Conservation (phyloP, 2,329 filamentous ascomycete genomes). For the Cladosporium sp. region DNA sequence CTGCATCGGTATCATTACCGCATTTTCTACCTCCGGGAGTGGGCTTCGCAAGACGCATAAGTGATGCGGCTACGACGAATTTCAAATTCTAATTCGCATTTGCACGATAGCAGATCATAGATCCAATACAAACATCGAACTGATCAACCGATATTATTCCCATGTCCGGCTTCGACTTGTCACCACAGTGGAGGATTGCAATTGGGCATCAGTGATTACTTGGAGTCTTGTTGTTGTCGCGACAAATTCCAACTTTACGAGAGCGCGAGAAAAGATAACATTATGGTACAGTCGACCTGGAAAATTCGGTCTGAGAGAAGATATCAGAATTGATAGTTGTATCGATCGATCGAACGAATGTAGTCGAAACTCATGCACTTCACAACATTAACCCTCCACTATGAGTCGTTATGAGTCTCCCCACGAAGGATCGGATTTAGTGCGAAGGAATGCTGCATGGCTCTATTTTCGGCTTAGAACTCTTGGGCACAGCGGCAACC, state of each 20-base stretch:
- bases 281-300: slow-evolving; percentile 23
- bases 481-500: neutral
- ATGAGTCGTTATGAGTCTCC: neutral
- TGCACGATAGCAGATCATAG: neutral
- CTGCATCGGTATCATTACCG: neutral
- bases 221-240: slow-evolving; percentile 20
- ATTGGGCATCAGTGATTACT: slow-evolving; percentile 26
- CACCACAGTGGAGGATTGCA: slow-evolving; percentile 22
- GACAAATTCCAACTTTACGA: slow-evolving; percentile 21
- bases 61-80: neutral
- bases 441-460: neutral
- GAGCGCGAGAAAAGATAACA: slow-evolving; percentile 21
- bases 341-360: neutral
- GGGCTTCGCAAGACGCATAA: neutral
- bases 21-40: neutral
- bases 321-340: no score
- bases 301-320: slow-evolving; percentile 17
- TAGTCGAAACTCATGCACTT: neutral
- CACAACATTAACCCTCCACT: neutral
- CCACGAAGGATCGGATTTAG: neutral
- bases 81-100: neutral
- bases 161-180: slow-evolving; percentile 16
- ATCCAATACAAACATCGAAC: no score
- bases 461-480: neutral
- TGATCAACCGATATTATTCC: neutral